Evolutionary conservation across 2,329 filamentous ascomycete species (phyloP), one percentile per base, ranked within the genome.

Genomic region (Arachnomyces sp.): DNA sequence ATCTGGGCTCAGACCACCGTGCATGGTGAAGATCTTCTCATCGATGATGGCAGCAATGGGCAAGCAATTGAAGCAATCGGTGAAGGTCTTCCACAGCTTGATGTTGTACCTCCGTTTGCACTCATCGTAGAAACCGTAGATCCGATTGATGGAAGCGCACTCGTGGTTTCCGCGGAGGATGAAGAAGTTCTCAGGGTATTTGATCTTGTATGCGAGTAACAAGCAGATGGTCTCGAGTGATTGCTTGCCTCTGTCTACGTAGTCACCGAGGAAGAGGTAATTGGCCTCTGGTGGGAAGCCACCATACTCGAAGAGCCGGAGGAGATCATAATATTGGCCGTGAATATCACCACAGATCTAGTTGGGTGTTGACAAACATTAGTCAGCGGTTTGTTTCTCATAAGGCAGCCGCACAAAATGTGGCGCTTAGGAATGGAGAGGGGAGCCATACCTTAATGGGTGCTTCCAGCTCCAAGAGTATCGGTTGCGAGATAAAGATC

Each of bases 11-110:
- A 98, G 72, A 60, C 92, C 92, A 61, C 92, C 92, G 70, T 98
- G 92, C 90, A 98, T 95, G 61, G 89, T 95, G 74, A 98, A 96
- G 63, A 98, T 98, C 82, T 96, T 98, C 75, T 95, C 92, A 60
- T 94, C 90, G 56, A 98, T 95, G 68, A 98, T 98, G 53, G 92
- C 90, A 43, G 90, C 92, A 65, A 98, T 96, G 35, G 90, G 90
- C 60, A 96, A 71, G 70, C 88, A 95, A 76, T 98, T 98, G 79
- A 98, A 98, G 76, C 89, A 95, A 66, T 98, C 90, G 49, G 89
- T 95, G 64, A 98, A 96, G 1, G 90, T 96, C 78, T 98, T 98
- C 90, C 90, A 96, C 46, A 96, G 77, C 78, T 96, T 96, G 74
- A 96, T 94, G 70, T 96, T 98, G 73, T 94, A 96, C 55, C 90